phyloP scores from a whole-genome alignment of 352 stramenopile species.

The Pythium apleroticum region DNA sequence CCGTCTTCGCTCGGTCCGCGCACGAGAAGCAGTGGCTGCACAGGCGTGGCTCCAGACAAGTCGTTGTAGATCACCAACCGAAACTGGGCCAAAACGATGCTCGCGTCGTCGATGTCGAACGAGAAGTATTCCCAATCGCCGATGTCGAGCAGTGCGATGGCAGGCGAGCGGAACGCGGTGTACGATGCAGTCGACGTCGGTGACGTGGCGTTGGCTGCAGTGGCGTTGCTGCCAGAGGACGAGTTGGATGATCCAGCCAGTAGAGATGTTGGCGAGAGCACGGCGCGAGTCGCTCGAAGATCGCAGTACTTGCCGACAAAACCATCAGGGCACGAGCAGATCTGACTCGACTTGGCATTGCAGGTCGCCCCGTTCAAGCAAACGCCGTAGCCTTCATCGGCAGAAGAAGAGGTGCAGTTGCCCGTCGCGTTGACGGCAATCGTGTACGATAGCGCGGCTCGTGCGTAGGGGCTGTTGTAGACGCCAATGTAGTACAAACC shows the following conservation, averaged over 20 bases:
- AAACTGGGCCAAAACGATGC: slow-evolving; percentile 47
- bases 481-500: slow-evolving; percentile 77
- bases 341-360: slow-evolving; percentile 40
- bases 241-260: slow-evolving; percentile 22
- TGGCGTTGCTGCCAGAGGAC: background rate
- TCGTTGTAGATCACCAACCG: slow-evolving; percentile 47
- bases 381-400: slow-evolving; percentile 28
- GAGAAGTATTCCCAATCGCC: slow-evolving; percentile 64
- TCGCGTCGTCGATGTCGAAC: slow-evolving; percentile 55
- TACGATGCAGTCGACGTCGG: background rate
- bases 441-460: slow-evolving; percentile 41
- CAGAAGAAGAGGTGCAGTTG: slow-evolving; percentile 31
- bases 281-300: slow-evolving; percentile 5
- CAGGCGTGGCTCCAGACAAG: slow-evolving; percentile 37
- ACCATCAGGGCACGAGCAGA: slow-evolving; percentile 47
- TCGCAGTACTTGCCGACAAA: slow-evolving; percentile 52
- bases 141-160: slow-evolving; percentile 33
- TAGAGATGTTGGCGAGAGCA: slow-evolving; percentile 23
- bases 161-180: slow-evolving; percentile 16
- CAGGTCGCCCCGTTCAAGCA: slow-evolving; percentile 53
- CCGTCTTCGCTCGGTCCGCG: slow-evolving; percentile 46
- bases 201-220: background rate
- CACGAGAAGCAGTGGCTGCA: slow-evolving; percentile 56
- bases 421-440: slow-evolving; percentile 55
- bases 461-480: slow-evolving; percentile 70